Conservation (phyloP, 2,329 filamentous ascomycete species). For the Nakataea oryzae region DNA sequence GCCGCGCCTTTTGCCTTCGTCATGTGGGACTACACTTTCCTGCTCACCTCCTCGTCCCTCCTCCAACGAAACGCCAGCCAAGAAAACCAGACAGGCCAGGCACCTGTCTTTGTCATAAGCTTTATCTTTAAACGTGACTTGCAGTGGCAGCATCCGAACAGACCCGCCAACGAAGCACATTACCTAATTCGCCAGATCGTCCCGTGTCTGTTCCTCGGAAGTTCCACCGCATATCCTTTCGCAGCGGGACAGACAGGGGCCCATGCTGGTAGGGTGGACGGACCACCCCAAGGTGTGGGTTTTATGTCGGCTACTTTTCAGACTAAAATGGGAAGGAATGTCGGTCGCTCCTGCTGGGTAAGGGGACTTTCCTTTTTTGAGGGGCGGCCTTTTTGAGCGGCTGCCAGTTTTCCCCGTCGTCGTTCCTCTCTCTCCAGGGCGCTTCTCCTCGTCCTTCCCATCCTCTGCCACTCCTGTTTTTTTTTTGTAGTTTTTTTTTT, state of each 20-base stretch:
- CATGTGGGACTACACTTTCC: background rate
- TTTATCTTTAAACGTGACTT: conserved; percentile 1
- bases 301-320: background rate
- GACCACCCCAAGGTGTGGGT: background rate
- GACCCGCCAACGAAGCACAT: background rate
- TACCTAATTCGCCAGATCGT: conserved; percentile 1
- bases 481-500: conserved; percentile 1
- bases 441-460: background rate
- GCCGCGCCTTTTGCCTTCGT: background rate
- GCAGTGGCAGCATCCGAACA: background rate
- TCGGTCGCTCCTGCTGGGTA: conserved; percentile 10
- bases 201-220: conserved; percentile 1
- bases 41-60: background rate
- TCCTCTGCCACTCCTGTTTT: conserved; percentile 1
- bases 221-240: background rate
- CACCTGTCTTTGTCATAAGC: background rate
- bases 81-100: background rate
- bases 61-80: background rate
- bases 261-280: background rate
- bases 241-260: background rate
- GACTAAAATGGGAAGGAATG: conserved; percentile 3
- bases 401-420: conserved; percentile 1
- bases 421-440: background rate
- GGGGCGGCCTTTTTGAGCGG: background rate
- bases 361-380: conserved; percentile 10